Evolutionary conservation across 768 basidiomycete species (phyloP), one percentile per base, ranked within the genome.

Genomic region (Pleurotus sapidus): DNA sequence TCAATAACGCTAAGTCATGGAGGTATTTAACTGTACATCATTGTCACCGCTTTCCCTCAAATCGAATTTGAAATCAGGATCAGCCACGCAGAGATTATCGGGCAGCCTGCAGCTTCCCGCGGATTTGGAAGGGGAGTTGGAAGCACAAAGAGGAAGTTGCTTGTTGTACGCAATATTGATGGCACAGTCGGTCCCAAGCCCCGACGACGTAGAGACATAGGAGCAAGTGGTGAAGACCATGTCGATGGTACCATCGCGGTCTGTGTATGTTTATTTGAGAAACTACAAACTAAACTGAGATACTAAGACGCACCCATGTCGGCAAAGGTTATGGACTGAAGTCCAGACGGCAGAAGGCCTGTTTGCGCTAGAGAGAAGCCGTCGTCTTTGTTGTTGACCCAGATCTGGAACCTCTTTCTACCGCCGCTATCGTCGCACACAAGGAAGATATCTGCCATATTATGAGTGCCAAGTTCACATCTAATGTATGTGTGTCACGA

Each of bases 171-270:
- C 95, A 56, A 98, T 89, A 66, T 95, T 96, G 70, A 99, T 82
- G 49, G 75, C 76, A 68, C 97, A 98, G 40, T 84, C 80, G 2
- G 74, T 74, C 9, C 95, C 95, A 0, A 91, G 72, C 2, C 95
- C 94, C 0, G 80, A 84, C 1, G 80, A 75, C 1, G 76, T 68
- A 0, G 89, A 87, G n/a, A 91, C 83, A 2, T 78, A 81, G 0
- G 77, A 72, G 67, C 97, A 99, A 0, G 90, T 90, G 0, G 92
- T 82, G 66, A 98, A 93, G 46, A 99, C 79, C 81, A 98, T 86
- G 69, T 98, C 97, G 30, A 98, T 90, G 0, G 96, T 95, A 1
- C 97, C 97, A 64, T 98, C 97, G 5, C 97, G 86, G 65, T 98
- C 95, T 90, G 59, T 2, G 50, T 53, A 8, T 9, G 1, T 40